phyloP scores from a whole-genome alignment of 208 protist species.

The Angomonas deanei region DNA sequence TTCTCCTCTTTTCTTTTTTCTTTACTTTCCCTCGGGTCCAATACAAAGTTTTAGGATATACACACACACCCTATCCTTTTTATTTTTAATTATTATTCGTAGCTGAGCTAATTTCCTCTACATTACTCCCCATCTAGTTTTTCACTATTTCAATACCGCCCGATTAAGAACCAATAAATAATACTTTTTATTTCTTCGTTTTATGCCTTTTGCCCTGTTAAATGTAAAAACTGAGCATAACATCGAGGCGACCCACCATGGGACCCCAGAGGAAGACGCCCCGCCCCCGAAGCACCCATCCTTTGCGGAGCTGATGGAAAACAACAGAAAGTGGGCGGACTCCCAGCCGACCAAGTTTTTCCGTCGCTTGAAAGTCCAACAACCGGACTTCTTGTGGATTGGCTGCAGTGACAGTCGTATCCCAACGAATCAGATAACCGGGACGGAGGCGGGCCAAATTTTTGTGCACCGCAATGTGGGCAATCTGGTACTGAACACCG shows the following conservation, averaged over 20 bases:
- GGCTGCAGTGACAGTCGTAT: constrained; percentile 79
- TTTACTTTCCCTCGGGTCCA: not conserved
- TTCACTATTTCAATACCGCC: too few relatives aligned
- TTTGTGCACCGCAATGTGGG: constrained; percentile 92
- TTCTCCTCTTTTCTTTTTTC: constrained; percentile 1
- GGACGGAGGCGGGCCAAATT: constrained; percentile 60
- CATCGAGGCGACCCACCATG: not conserved
- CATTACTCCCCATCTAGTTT: too few relatives aligned
- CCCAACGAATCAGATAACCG: constrained; percentile 53
- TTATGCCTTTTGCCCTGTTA: not conserved
- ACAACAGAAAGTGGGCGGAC: constrained; percentile 65
- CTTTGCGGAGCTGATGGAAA: constrained; percentile 34
- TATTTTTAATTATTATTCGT: too few relatives aligned
- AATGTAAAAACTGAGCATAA: constrained; percentile 5
- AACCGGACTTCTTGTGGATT: constrained; percentile 84
- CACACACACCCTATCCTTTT: not conserved
- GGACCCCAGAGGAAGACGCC: not conserved
- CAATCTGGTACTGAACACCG: constrained; percentile 71
- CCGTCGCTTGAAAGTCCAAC: constrained; percentile 36
- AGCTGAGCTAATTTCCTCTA: too few relatives aligned
- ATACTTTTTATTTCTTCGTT: not conserved
- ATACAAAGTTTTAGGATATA: not conserved
- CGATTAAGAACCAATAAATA: too few relatives aligned
- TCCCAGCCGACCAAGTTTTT: constrained; percentile 68
- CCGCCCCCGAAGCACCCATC: not conserved